A percentile compares a stretch with the other conserved stretches of the same genome.
These are phyloP conservation scores for Rhazya stricta DNA, from an alignment of 257 asterid species.

Conservation along the genomic window DNA sequence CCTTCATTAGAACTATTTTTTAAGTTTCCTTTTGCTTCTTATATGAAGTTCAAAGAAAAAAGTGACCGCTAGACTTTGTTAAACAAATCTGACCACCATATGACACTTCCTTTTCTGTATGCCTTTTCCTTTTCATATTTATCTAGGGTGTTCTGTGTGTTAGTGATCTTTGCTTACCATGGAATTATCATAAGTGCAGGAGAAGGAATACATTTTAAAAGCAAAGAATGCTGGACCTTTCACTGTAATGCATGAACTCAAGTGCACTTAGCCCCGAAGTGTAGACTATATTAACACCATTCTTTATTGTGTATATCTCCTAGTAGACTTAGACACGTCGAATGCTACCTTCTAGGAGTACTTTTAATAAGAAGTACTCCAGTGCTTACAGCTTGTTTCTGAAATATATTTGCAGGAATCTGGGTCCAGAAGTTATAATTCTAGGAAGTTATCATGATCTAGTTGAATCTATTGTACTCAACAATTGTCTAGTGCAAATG, in stretches of 20 bases:
- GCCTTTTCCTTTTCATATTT: background rate
- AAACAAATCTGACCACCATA: background rate
- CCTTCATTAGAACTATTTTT: background rate
- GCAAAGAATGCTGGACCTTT: background rate
- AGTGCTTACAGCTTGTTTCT: background rate
- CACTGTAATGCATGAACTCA: background rate
- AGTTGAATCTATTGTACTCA: conserved; percentile 15
- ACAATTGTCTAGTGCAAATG: conserved; percentile 37
- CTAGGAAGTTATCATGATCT: background rate
- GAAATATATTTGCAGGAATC: conserved; percentile 1
- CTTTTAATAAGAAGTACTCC: background rate
- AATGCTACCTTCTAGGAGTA: background rate
- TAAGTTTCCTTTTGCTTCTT: background rate
- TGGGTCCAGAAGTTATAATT: background rate
- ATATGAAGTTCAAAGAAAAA: background rate
- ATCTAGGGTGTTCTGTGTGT: background rate
- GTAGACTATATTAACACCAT: background rate
- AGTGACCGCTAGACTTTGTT: background rate
- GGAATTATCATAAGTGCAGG: background rate
- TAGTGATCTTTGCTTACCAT: background rate
- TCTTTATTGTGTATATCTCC: background rate
- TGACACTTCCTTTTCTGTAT: background rate
- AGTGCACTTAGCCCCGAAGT: background rate
- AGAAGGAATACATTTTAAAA: background rate
- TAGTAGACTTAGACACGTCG: background rate